Evolutionary conservation across 2,329 filamentous ascomycete species (phyloP), one percentile per base, ranked within the genome.

Genomic region (Neospermospora avenae): DNA sequence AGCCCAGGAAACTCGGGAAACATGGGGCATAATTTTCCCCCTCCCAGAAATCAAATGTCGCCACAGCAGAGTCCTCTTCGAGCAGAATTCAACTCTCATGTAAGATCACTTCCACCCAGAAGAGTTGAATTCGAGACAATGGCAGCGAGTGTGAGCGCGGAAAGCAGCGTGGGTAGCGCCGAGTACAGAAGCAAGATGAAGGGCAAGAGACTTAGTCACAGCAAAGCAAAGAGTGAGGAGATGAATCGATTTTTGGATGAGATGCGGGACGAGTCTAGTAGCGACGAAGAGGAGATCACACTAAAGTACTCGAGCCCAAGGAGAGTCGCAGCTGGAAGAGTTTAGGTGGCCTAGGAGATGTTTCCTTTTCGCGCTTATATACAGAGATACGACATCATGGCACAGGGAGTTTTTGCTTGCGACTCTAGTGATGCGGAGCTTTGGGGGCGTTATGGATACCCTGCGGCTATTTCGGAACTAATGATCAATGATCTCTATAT

Each of bases 1-100:
- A 90, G 87, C 63, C 89, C 89, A 0, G 87, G 87, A 16, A 89
- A 90, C 72, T 88, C 87, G 46, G 79, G 82, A 44, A 85, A 84
- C 62, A 74, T 87, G 67, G 84, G 84, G 63, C 82, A 83, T 61
- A 71, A 74, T 10, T 84, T 84, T 60, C 78, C 82, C 3, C 67
- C 73, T 13, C 74, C 76, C n/a, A 60, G 64, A 41, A 65, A 54
- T 22, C 68, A 69, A 56, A 59, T 20, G 5, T 70, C 69, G 25
- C 68, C 71, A 3, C 70, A 68, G 55, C 61, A 68, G 11, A 74
- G 71, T 53, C 71, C 72, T 24, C 52, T 74, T 31, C 68, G 69
- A 24, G 58, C 70, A 8, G 71, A 72, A 34, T 71, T 73, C 51
- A 63, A 63, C 18, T 37, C 57, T 13, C 68, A 68, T 28, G 24